These are phyloP conservation scores for Fusarium cicatricum DNA, from an alignment of 2,329 filamentous ascomycete species.

Conservation along the genomic window DNA sequence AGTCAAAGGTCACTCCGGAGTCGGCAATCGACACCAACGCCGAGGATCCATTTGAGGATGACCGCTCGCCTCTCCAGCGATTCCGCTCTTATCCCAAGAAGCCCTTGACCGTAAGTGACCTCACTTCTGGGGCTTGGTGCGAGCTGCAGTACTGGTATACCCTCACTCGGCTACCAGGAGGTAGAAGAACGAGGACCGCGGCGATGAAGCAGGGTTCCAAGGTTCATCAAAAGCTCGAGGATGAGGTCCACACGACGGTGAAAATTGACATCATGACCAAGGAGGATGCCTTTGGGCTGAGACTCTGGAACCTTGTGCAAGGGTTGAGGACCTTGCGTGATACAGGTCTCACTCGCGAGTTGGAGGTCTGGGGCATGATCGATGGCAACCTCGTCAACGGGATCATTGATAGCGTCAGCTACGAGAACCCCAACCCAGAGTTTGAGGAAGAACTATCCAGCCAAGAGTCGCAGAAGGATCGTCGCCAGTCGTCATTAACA, in stretches of 20 bases:
- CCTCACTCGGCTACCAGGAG: constrained; percentile 74
- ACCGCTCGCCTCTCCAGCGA: constrained; percentile 71
- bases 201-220: constrained; percentile 86
- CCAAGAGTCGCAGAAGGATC: constrained; percentile 41
- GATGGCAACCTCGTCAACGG: constrained; percentile 87
- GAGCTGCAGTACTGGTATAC: constrained; percentile 94
- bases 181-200: constrained; percentile 75
- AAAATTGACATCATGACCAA: constrained; percentile 74
- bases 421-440: constrained; percentile 75
- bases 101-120: constrained; percentile 85
- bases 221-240: constrained; percentile 85
- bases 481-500: constrained; percentile 50
- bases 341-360: constrained; percentile 75
- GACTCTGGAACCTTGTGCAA: constrained; percentile 91
- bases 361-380: constrained; percentile 86
- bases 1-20: constrained; percentile 21
- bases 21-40: constrained; percentile 1
- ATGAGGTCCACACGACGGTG: constrained; percentile 82
- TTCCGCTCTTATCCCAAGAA: constrained; percentile 82
- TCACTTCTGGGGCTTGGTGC: constrained; percentile 92
- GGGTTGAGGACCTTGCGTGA: constrained; percentile 78
- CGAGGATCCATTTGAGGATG: constrained; percentile 42
- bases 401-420: constrained; percentile 86
- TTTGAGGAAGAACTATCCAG: constrained; percentile 67
- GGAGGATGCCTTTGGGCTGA: constrained; percentile 83